Evolutionary conservation across 345 rosid genomes (phyloP), one percentile per base, ranked within the genome.

Genomic region (Lagerstroemia speciosa): DNA sequence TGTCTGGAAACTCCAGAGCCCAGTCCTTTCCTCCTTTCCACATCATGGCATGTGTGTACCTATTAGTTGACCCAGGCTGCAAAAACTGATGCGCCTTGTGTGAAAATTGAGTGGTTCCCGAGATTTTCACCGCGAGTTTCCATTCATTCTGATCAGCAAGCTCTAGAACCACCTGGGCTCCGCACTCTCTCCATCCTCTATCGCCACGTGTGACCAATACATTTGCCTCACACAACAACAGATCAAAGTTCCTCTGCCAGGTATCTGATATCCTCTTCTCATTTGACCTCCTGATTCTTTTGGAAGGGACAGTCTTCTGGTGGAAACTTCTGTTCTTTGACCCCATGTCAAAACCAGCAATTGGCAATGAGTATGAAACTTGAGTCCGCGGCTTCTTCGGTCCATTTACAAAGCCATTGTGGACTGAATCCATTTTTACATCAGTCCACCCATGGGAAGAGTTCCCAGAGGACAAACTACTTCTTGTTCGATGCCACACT

Each of bases 1-100:
- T 79, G 62, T 91, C 96, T 63, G 90, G 77, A 81, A 94, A 94
- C 75, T 94, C 99, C 71, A 94, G 77, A 31, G 69, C 83, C 99
- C 99, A 94, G 73, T 94, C 96, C 75, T 94, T 94, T 71, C 95
- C 98, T 66, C 92, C 99, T 83, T 89, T 92, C 99, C 99, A 94
- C 93, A 91, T 94, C 98, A 94, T 94, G 55, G 98, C 99, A 89
- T 94, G 99, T 2, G 96, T 91, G 63, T 66, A 88, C 75, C 96
- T 82, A 74, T 94, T 94, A 63, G 95, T 88, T 65, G 99, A 87
- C 58, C 99, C 97, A 82, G 91, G 90, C 82, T 88, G 96, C 78
- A 91, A 77, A 80, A 94, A 87, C 75, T 91, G 99, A 76, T 89
- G 96, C n/a, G 96, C 95, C 79, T 91, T 89, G 77, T 88, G 86